These are phyloP conservation scores for Fragaria ananassa DNA, from an alignment of 306 rosid species.

Conservation along the genomic window DNA sequence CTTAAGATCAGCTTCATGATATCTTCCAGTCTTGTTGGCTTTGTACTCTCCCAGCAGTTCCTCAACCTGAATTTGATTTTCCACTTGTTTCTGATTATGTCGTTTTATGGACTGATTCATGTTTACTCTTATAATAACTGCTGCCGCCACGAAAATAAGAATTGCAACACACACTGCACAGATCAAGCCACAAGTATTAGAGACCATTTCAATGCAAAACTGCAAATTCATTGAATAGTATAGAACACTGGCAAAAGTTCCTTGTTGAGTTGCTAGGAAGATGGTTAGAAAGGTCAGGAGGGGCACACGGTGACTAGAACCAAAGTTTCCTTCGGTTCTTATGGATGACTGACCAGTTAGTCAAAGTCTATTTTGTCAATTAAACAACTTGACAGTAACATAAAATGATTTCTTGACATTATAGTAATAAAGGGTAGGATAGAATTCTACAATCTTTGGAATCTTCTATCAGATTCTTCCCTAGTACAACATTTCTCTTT, in stretches of 20 bases:
- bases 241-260: neutral
- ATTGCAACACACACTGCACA: constrained; percentile 46
- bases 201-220: neutral
- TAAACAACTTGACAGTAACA: neutral
- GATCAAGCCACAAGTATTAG: neutral
- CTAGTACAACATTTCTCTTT: neutral
- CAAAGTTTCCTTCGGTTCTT: neutral
- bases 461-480: neutral
- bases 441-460: neutral
- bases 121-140: constrained; percentile 27
- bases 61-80: constrained; percentile 27
- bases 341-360: neutral
- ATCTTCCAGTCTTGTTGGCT: neutral
- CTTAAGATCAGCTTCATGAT: constrained; percentile 1
- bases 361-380: neutral
- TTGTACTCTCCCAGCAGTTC: constrained; percentile 26
- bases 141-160: constrained; percentile 20
- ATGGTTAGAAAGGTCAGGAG: neutral
- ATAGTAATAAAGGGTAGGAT: neutral
- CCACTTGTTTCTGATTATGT: constrained; percentile 22
- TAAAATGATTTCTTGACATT: neutral
- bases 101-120: constrained; percentile 20
- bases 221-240: neutral
- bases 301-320: neutral
- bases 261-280: neutral